phyloP scores from a whole-genome alignment of 2,329 filamentous ascomycete species.

The Cladosporium sp. region DNA sequence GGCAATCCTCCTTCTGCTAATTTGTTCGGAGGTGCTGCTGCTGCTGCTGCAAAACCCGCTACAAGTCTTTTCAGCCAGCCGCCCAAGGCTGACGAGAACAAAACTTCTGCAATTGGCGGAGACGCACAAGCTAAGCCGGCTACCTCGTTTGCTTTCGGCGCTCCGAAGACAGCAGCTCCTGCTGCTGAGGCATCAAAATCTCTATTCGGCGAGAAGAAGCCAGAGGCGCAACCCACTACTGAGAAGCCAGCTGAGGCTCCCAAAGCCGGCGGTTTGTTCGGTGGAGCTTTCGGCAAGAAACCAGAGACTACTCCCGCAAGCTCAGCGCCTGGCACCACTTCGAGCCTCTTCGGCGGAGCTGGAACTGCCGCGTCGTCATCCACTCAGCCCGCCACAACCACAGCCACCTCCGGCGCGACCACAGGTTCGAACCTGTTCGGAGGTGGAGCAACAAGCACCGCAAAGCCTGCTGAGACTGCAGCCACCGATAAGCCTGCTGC shows the following conservation, averaged over 20 bases:
- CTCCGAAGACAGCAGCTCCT: background rate
- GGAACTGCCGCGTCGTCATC: background rate
- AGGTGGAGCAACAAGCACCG: conserved; percentile 4
- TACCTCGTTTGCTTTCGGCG: background rate
- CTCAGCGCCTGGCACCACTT: conserved; percentile 15
- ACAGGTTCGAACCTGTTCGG: conserved; percentile 14
- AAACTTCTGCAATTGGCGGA: conserved; percentile 4
- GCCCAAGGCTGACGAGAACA: conserved; percentile 14
- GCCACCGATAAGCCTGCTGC: conserved; percentile 12
- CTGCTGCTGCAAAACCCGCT: conserved; percentile 12
- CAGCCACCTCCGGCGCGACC: conserved; percentile 13
- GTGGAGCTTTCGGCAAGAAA: conserved; percentile 13
- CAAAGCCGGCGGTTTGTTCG: conserved; percentile 4
- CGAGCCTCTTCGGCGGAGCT: conserved; percentile 10
- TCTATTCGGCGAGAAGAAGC: conserved; percentile 10
- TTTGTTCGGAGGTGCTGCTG: conserved; percentile 1
- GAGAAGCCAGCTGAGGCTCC: conserved; percentile 10
- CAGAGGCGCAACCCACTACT: conserved; percentile 4
- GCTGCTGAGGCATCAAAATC: background rate
- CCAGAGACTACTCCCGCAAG: conserved; percentile 24
- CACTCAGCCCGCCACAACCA: conserved; percentile 10
- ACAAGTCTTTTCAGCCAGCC: conserved; percentile 14
- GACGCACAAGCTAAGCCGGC: conserved; percentile 1
- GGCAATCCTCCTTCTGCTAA: conserved; percentile 23
- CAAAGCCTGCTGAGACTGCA: conserved; percentile 8